phyloP scores from a whole-genome alignment of 176 grass and related monocot species.

The Aegilops bicornis region DNA sequence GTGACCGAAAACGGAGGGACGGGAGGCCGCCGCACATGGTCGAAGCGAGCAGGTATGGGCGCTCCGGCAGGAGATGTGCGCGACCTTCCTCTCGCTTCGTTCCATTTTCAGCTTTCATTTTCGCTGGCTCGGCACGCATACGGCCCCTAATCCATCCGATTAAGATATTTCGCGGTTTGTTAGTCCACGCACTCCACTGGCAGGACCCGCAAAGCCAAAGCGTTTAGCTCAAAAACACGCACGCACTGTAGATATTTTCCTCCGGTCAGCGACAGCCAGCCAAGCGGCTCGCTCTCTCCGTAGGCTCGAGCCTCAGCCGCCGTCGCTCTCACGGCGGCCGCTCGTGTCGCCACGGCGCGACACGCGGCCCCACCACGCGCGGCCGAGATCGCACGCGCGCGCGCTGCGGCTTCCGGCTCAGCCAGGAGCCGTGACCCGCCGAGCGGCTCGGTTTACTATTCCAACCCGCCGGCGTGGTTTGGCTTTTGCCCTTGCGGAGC shows the following conservation, averaged over 20 bases:
- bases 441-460: not conserved
- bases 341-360: not conserved
- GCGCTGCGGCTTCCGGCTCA: not conserved
- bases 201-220: too few species aligned
- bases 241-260: conserved; percentile 29
- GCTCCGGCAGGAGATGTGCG: not conserved
- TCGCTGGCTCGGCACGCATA: not conserved
- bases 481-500: not conserved
- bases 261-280: not conserved
- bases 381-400: not conserved
- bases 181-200: not conserved
- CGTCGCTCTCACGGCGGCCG: not conserved
- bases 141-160: not conserved
- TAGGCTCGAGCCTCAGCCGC: not conserved
- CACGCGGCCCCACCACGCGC: not conserved
- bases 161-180: conserved; percentile 23
- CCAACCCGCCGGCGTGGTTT: not conserved
- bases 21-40: not conserved
- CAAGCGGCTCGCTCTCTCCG: not conserved
- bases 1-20: conserved; percentile 9
- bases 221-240: not conserved
- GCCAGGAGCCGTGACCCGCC: not conserved
- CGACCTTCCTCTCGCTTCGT: not conserved
- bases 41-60: not conserved
- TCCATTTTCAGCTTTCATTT: not conserved